Percentiles rank a stretch among this genome's conserved stretches.
Conservation (phyloP, 495 filamentous ascomycete genomes). For the Penicillium ucsense region DNA sequence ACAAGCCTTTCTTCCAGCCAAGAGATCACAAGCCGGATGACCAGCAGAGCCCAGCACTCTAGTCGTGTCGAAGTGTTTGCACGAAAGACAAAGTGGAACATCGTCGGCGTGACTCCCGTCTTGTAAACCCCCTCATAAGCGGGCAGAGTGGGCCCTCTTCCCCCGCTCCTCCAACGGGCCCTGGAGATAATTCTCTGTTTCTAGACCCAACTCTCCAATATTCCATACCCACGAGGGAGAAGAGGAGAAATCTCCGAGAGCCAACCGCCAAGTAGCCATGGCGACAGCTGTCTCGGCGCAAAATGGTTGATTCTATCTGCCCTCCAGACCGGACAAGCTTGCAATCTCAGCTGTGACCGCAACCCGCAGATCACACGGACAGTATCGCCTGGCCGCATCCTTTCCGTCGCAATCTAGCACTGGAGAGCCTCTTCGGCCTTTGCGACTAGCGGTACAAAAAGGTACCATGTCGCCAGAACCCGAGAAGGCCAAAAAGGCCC, state of each 20-base stretch:
- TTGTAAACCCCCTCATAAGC: slow-evolving; percentile 9
- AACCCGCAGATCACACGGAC: no score
- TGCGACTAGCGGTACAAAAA: not conserved
- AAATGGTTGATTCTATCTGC: slow-evolving; percentile 5
- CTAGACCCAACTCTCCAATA: not conserved
- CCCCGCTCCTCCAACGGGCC: slow-evolving; percentile 5
- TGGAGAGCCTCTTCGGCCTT: not conserved
- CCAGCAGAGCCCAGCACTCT: no score
- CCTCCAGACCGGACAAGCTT: not conserved
- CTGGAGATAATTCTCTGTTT: not conserved
- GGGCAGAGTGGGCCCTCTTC: slow-evolving; percentile 11
- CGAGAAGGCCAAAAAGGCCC: slow-evolving; percentile 27
- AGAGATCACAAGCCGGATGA: no score
- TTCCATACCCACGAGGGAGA: not conserved
- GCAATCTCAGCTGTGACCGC: not conserved
- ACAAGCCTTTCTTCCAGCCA: no score
- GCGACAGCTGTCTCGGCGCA: not conserved
- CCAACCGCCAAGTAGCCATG: not conserved
- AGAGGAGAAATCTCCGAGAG: no score
- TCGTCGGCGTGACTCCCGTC: no score
- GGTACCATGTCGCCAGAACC: slow-evolving; percentile 21
- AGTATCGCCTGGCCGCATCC: no score
- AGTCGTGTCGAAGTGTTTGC: no score
- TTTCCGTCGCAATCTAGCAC: not conserved
- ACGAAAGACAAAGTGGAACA: no score